Percentiles rank a stretch among this genome's conserved stretches.
Evolutionary conservation across 2,329 filamentous ascomycete genomes (phyloP).

Genomic region (Phoma sp.): DNA sequence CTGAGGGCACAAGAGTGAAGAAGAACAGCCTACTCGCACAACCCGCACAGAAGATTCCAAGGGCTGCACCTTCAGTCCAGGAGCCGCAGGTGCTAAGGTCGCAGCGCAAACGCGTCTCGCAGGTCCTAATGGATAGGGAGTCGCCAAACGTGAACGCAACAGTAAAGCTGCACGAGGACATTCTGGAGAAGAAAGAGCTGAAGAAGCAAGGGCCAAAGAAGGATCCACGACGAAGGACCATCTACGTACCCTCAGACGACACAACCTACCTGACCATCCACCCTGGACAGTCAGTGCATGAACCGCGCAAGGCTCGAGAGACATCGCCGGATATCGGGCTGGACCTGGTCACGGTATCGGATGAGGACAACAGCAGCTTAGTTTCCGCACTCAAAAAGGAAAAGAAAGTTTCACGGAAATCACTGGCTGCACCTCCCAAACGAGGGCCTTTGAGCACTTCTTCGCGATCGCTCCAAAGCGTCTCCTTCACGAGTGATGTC

Average conservation of each 20-base stretch:
- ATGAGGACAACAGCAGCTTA: constrained; percentile 46
- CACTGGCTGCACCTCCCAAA: constrained; percentile 57
- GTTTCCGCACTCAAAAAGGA: constrained; percentile 42
- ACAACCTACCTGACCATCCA: constrained; percentile 61
- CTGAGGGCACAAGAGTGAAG: constrained; percentile 30
- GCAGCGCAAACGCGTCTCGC: constrained; percentile 47
- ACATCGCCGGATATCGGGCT: constrained; percentile 49
- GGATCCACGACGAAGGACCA: constrained; percentile 56
- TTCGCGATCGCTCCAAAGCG: constrained; percentile 49
- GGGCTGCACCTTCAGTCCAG: constrained; percentile 30
- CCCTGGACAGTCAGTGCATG: constrained; percentile 52
- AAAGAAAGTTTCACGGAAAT: constrained; percentile 47
- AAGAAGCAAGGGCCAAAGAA: constrained; percentile 46
- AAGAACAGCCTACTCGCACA: constrained; percentile 45
- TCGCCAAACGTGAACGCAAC: constrained; percentile 37
- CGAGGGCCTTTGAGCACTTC: constrained; percentile 59
- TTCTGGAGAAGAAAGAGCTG: constrained; percentile 41
- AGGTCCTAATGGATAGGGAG: constrained; percentile 39
- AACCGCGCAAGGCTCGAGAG: constrained; percentile 35
- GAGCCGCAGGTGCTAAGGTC: constrained; percentile 34
- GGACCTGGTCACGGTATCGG: constrained; percentile 49
- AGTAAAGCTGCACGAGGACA: constrained; percentile 39
- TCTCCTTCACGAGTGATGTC: constrained; percentile 54
- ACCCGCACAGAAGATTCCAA: constrained; percentile 46
- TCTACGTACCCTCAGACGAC: constrained; percentile 60